Base-by-base conservation (phyloP, 495 filamentous ascomycete genomes). In the Xylaria scruposa region DNA sequence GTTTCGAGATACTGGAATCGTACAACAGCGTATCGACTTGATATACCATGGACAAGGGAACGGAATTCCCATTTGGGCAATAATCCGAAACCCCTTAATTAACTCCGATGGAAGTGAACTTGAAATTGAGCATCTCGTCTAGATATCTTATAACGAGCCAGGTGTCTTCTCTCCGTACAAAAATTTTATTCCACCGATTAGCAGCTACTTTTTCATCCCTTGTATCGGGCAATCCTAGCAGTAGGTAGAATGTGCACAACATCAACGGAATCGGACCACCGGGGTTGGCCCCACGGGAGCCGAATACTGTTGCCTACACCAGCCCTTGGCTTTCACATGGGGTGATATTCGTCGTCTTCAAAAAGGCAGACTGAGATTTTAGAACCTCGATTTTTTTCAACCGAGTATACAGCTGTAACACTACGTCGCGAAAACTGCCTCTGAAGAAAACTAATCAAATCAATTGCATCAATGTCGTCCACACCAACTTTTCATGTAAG, bases 401-500 rank as follows among this genome's bases (percentile, higher is more conserved):
- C n/a, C 46, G 21, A 3, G 7, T 42, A 42, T 42, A 42, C 15
- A 64, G n/a, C 17, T 40, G 2, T 31, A 38, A 24, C 2, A 9
- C 12, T 26, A 13, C n/a, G 12, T 21, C 26, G 9, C n/a, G 8
- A 8, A 29, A 33, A 29, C 47, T 24, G 58, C 24, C 42, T 46
- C 13, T 0, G 24, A 59, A 29, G 10, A 44, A 29, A 1, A 7
- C 44, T 0, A 24, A 10, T 17, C 19, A 58, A 38, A 51, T 44
- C 15, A 40, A 29, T 40, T 26, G 1, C 15, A 42, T 19, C 26
- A 61, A 70, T 70, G 67, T 62, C 67, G 19, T 9, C 42, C 6
- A 62, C 44, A 1, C 58, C 44, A 42, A 31, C 6, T n/a, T 70
- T 70, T 21, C 68, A 70, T 40, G 36, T 70, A 15, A 70, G 59